phyloP scores from a whole-genome alignment of 768 basidiomycete species.

The Mycena epipterygia region DNA sequence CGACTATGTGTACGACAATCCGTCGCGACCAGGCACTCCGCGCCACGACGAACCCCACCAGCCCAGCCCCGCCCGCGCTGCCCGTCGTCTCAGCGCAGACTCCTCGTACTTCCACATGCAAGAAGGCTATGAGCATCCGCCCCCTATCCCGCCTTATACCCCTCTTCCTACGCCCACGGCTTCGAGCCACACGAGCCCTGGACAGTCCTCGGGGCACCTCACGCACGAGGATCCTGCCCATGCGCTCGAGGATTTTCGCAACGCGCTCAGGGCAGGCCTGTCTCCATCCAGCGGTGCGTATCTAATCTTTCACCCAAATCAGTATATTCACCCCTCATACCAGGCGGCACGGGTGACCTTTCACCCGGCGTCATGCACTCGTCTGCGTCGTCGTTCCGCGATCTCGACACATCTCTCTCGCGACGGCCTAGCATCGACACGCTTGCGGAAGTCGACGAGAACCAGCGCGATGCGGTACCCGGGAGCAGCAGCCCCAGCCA shows the following conservation, averaged over 20 bases:
- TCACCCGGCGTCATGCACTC: conserved; percentile 28
- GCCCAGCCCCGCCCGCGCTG: conserved; percentile 12
- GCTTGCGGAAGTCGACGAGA: conserved; percentile 50
- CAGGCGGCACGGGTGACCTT: conserved; percentile 18
- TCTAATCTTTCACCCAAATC: background rate
- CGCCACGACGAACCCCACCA: conserved; percentile 15
- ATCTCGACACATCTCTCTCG: conserved; percentile 50
- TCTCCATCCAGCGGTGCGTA: conserved; percentile 30
- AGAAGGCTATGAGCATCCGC: background rate
- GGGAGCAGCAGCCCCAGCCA: conserved; percentile 35
- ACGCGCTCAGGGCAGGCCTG: conserved; percentile 49
- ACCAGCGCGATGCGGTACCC: background rate
- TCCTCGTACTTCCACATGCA: conserved; percentile 28
- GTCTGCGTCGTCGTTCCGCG: conserved; percentile 34
- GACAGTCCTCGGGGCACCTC: conserved; percentile 22
- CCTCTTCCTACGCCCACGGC: conserved; percentile 27
- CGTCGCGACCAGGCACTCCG: conserved; percentile 30
- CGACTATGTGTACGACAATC: conserved; percentile 39
- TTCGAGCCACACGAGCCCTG: conserved; percentile 31
- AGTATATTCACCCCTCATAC: conserved; percentile 1
- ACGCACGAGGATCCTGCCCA: conserved; percentile 43
- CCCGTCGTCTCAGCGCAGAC: conserved; percentile 37
- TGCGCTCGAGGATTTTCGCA: conserved; percentile 55
- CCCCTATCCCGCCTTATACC: conserved; percentile 34
- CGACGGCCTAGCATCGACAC: conserved; percentile 58